Conservation (phyloP, 2,329 filamentous ascomycete genomes). For the Trichothecium roseum region DNA sequence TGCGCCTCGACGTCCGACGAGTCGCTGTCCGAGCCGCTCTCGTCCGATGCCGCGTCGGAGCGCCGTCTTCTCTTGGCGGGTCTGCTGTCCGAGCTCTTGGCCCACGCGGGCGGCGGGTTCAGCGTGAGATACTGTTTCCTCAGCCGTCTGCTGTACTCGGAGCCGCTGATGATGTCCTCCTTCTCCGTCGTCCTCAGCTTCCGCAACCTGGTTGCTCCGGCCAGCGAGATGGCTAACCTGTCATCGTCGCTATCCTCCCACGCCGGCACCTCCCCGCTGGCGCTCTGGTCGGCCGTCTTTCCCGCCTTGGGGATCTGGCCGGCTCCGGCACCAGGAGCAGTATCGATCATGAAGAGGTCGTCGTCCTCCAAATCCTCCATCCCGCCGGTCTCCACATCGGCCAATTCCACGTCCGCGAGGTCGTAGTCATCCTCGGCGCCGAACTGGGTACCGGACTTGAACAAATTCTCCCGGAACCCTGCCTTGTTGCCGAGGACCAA, state of each 20-base stretch:
- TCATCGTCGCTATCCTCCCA: constrained; percentile 98
- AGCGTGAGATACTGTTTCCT: constrained; percentile 62
- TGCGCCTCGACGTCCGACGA: constrained; percentile 55
- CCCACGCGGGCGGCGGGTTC: constrained; percentile 53
- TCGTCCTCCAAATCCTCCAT: constrained; percentile 61
- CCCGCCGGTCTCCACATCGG: constrained; percentile 39
- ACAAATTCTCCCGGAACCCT: constrained; percentile 70
- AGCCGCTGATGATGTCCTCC: constrained; percentile 79
- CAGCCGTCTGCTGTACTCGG: constrained; percentile 73
- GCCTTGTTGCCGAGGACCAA: constrained; percentile 79
- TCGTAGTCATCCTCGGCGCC: constrained; percentile 36
- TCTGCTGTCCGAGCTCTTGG: constrained; percentile 36
- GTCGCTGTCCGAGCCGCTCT: constrained; percentile 39
- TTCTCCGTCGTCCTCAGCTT: constrained; percentile 73
- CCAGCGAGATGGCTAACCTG: constrained; percentile 71
- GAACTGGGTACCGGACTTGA: constrained; percentile 36
- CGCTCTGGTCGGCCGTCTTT: constrained; percentile 10
- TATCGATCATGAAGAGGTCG: constrained; percentile 78
- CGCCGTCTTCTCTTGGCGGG: constrained; percentile 36
- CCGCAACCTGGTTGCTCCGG: constrained; percentile 61
- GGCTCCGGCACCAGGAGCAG: constrained; percentile 35
- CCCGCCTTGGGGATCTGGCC: constrained; percentile 16
- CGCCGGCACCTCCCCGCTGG: constrained; percentile 38
- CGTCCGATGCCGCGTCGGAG: constrained; percentile 40
- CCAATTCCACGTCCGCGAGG: constrained; percentile 32